Conservation (phyloP, 345 rosid genomes). For the Syzygium aqueum region DNA sequence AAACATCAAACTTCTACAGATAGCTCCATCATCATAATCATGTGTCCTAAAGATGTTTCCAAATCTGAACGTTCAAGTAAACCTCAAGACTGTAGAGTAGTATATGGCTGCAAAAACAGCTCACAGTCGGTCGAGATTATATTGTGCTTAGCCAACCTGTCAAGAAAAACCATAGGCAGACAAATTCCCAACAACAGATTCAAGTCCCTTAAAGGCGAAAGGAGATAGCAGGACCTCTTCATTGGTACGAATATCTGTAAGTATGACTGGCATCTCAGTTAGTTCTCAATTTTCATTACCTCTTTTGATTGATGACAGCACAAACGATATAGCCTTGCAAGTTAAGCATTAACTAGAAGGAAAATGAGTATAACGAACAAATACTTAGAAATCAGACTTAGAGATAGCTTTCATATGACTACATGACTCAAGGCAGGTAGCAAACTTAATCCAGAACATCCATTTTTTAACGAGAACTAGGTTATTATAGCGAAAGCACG, state of each 20-base stretch:
- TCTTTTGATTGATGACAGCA: background rate
- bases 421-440: background rate
- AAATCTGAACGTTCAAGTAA: background rate
- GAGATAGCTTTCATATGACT: background rate
- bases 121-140: background rate
- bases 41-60: background rate
- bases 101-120: background rate
- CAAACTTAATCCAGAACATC: background rate
- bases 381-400: background rate
- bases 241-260: background rate
- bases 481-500: background rate
- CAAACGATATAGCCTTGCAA: background rate
- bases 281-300: background rate
- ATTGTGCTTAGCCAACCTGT: background rate
- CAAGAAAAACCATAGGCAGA: background rate
- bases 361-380: background rate
- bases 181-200: background rate
- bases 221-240: background rate
- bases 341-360: background rate
- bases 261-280: background rate
- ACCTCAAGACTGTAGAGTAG: background rate
- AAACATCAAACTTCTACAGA: background rate
- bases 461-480: background rate
- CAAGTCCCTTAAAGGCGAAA: background rate
- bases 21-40: background rate